phyloP scores from a whole-genome alignment of 495 filamentous ascomycete species.

The Chaetomium tenue region DNA sequence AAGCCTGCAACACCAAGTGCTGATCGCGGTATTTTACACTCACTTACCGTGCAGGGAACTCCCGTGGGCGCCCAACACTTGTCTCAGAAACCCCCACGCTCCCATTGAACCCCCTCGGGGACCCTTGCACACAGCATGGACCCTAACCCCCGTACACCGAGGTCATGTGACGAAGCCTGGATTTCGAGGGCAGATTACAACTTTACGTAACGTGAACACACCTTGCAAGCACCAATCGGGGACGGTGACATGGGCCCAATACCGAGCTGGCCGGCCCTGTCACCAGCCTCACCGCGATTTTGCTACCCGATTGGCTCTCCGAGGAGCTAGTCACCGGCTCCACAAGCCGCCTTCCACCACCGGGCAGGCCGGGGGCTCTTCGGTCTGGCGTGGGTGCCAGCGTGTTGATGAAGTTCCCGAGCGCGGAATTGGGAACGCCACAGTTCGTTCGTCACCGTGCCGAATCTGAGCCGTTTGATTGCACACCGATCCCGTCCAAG shows the following conservation, averaged over 20 bases:
- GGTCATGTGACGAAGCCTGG: conserved; percentile 1
- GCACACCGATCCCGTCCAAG: neutral
- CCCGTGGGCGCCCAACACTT: neutral
- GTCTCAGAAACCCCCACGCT: conserved; percentile 14
- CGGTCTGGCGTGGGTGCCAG: neutral
- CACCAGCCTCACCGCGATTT: conserved; percentile 38
- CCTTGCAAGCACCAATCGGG: neutral
- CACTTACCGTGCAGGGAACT: neutral
- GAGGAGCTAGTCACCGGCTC: conserved; percentile 15
- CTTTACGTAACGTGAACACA: conserved; percentile 15
- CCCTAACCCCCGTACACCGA: conserved; percentile 6
- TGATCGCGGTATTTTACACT: conserved; percentile 5
- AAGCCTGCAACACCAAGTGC: neutral
- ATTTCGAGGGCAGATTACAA: neutral
- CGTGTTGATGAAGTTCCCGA: neutral
- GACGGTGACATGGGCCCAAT: conserved; percentile 20
- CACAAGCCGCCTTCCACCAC: conserved; percentile 22
- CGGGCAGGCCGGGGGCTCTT: neutral
- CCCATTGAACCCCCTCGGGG: neutral
- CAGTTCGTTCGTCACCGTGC: neutral
- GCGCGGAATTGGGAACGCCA: neutral
- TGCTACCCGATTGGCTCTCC: conserved; percentile 34
- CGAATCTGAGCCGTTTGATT: neutral
- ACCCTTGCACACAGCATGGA: neutral
- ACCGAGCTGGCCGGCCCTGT: conserved; percentile 27